A percentile compares a stretch with the other conserved stretches of the same genome.
These are phyloP conservation scores for Xylaria scruposa DNA, from an alignment of 495 filamentous ascomycete genomes.

Conservation along the genomic window DNA sequence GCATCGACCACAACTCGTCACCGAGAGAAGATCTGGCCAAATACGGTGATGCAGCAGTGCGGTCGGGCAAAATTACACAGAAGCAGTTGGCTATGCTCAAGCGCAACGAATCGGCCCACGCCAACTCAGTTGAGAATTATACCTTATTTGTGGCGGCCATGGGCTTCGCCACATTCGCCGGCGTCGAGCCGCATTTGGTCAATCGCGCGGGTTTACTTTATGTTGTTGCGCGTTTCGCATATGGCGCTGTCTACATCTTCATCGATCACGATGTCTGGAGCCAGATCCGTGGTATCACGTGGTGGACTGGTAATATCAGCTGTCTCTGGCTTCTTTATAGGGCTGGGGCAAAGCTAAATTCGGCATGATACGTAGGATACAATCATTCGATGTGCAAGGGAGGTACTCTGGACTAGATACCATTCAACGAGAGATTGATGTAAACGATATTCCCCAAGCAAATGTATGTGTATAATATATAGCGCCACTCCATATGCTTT, in stretches of 20 bases:
- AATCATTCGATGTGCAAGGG: not conserved
- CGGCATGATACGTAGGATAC: not conserved
- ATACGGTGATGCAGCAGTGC: conserved; percentile 54
- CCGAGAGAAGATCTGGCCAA: conserved; percentile 55
- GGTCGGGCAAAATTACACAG: conserved; percentile 56
- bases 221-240: conserved; percentile 49
- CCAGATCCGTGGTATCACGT: conserved; percentile 50
- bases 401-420: not conserved
- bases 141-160: conserved; percentile 53
- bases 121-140: conserved; percentile 57
- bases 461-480: not conserved
- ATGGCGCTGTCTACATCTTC: conserved; percentile 48
- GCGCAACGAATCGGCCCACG: conserved; percentile 55
- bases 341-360: conserved; percentile 34
- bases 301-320: conserved; percentile 57
- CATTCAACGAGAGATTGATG: not conserved
- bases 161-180: conserved; percentile 41
- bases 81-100: conserved; percentile 52
- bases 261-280: conserved; percentile 46
- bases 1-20: conserved; percentile 57
- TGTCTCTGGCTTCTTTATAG: conserved; percentile 43
- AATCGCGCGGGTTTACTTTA: conserved; percentile 55
- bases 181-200: conserved; percentile 46
- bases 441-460: not conserved
- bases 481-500: not conserved